A percentile compares a stretch with the other conserved stretches of the same genome.
These are phyloP conservation scores for Pichia sp. DNA, from an alignment of 1,139 yeast species.

Conservation along the genomic window DNA sequence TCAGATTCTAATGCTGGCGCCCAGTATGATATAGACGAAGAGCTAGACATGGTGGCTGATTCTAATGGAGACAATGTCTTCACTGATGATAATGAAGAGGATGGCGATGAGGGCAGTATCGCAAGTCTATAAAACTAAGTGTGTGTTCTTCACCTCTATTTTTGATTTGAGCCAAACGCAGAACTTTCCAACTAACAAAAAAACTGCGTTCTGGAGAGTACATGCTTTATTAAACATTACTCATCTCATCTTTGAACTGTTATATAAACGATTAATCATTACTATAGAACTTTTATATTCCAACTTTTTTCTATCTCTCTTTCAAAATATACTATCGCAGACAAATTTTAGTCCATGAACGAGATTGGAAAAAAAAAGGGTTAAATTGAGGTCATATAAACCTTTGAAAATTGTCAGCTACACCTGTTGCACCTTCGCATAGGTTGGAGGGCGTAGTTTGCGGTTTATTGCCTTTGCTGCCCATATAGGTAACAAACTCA, in stretches of 20 bases:
- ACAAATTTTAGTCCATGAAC: not conserved
- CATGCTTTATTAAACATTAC: not conserved
- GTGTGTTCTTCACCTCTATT: not conserved
- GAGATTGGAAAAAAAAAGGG: not conserved
- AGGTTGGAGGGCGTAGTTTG: constrained; percentile 84
- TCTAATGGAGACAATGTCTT: constrained; percentile 10
- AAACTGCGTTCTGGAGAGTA: not conserved
- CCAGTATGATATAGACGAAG: constrained; percentile 10
- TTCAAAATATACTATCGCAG: not conserved
- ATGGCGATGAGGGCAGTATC: not conserved
- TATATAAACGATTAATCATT: too few species aligned
- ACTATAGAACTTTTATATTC: constrained; percentile 1
- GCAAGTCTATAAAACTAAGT: not conserved
- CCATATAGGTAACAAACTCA: constrained; percentile 90
- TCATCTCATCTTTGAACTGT: not conserved
- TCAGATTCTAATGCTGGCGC: not conserved
- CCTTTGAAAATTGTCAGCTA: constrained; percentile 14
- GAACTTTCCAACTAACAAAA: too few species aligned
- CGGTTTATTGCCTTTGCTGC: constrained; percentile 69
- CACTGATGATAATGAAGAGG: constrained; percentile 1
- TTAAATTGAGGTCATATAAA: not conserved
- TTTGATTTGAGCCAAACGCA: too few species aligned
- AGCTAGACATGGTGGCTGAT: constrained; percentile 12
- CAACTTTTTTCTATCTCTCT: not conserved
- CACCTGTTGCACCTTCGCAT: constrained; percentile 91